phyloP scores from a whole-genome alignment of 2,329 filamentous ascomycete species.

The Fulvia fulva region DNA sequence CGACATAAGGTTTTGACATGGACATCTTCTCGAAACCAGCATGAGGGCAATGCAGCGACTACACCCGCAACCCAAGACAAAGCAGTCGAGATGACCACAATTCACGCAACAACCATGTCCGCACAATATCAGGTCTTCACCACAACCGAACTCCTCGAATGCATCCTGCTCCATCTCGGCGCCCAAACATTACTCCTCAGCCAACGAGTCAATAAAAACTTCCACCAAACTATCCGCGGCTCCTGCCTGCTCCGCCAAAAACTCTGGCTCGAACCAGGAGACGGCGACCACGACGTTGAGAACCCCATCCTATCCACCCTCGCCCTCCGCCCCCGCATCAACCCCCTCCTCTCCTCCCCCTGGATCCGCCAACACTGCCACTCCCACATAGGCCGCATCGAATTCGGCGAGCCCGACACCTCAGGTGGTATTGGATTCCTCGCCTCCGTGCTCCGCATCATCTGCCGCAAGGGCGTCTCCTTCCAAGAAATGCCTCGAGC shows the following conservation, averaged over 20 bases:
- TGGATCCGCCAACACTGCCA: constrained; percentile 2
- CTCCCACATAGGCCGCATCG: neutral
- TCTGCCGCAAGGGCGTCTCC: neutral
- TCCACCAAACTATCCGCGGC: constrained; percentile 4
- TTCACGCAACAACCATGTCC: neutral
- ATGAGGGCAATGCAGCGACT: neutral
- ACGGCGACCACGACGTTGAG: neutral
- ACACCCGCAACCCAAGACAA: neutral
- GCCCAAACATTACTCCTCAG: neutral
- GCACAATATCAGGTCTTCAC: constrained; percentile 3
- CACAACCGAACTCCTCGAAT: constrained; percentile 8
- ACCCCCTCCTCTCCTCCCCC: neutral
- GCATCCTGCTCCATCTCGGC: neutral
- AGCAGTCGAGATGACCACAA: neutral
- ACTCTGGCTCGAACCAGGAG: neutral
- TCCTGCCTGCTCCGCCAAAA: constrained; percentile 3
- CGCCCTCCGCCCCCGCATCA: neutral
- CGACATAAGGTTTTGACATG: no score
- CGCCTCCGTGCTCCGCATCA: neutral
- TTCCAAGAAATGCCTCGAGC: neutral
- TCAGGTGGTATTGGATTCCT: neutral
- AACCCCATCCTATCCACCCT: neutral
- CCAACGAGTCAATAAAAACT: neutral
- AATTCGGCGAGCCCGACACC: neutral
- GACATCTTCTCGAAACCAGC: no score